Base-by-base conservation (phyloP, 2,329 filamentous ascomycete species). In the Fusarium goolgardi region DNA sequence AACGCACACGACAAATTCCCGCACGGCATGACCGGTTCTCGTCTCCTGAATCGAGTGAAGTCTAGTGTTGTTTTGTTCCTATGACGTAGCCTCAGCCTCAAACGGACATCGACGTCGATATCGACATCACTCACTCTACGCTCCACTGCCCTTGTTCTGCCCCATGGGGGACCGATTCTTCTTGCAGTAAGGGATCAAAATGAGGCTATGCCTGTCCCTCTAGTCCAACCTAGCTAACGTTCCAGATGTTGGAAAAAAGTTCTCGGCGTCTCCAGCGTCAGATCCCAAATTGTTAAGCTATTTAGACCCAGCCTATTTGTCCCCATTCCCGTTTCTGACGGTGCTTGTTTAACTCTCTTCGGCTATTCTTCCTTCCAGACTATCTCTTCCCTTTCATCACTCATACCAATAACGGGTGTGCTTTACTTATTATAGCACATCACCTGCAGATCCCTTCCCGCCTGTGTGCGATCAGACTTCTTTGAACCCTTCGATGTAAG, bases 121-220 rank as follows among this genome's bases (percentile, higher is more conserved):
- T 31, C 40, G 16, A 43, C 40, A 45, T 31, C 43, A 31, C n/a
- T 31, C 12, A 20, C 7, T 47, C 29, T 39, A 46, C 55, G 46
- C 39, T 57, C 57, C 57, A 62, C 57, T 37, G 57, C 34, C 60
- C 60, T 56, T 59, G 45, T 64, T 43, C 61, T 52, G 57, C 58
- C 61, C 61, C 61, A 63, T 64, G 61, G 61, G 61, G 61, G 61
- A 57, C 37, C 23, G 13, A 44, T 52, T 29, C 45, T 46, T 45
- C 50, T 40, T 31, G 27, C 10, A 29, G 43, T 31, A 45, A 45
- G 43, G 27, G 27, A 45, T 6, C 47, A 51, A 51, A 51, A n/a
- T 29, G 47, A 51, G 47, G 47, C 47, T 51, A 51, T 51, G 47
- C 47, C 23, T 51, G 47, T 51, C 6, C 12, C 10, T 6, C 3